Base-by-base conservation (phyloP, 2,329 filamentous ascomycete species). In the Canariomyces notabilis region DNA sequence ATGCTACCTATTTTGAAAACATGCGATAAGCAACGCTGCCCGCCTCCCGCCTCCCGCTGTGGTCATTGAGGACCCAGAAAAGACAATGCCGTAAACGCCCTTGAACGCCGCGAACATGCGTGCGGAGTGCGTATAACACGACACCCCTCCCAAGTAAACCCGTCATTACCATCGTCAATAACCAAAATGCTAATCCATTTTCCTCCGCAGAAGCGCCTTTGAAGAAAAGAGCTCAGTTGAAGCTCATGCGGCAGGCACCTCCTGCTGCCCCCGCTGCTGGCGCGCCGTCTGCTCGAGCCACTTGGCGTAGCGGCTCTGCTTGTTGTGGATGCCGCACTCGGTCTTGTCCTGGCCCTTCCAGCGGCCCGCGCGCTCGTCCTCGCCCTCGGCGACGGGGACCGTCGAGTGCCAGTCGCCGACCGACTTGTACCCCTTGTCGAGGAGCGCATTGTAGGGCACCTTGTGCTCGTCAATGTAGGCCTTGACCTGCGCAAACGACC, bases 241-340 rank as follows among this genome's bases (percentile, higher is more conserved):
- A 29, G 2, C 32, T 46, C 34, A 55, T 19, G 41, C 50, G 5
- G 51, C 46, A 41, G 42, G 40, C 3, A 49, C 51, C 39, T 53
- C 37, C 34, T 54, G 44, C 8, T n/a, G n/a, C n/a, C n/a, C n/a
- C n/a, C 26, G 39, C 38, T 54, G 36, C 38, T 51, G 41, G 42
- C 31, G 38, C 32, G 49, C 53, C 12, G 37, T 38, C 44, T 51
- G 44, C 47, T 53, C 49, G 20, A 95, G 70, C 68, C 85, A 96
- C 69, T 90, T 82, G 9, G 89, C 87, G 62, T 97, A 98, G 58
- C 89, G 84, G 48, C 88, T 95, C 67, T 90, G 85, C 70, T 93
- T 94, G 76, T 97, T 97, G 80, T 98, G 93, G 63, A 98, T 97
- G 38, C 93, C 93, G 67, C 93, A 98, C 74, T 98, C 93, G 14